A percentile compares a stretch with the other conserved stretches of the same genome.
These are phyloP conservation scores for Ceratocystis harringtonii DNA, from an alignment of 2,329 filamentous ascomycete genomes.

Conservation along the genomic window DNA sequence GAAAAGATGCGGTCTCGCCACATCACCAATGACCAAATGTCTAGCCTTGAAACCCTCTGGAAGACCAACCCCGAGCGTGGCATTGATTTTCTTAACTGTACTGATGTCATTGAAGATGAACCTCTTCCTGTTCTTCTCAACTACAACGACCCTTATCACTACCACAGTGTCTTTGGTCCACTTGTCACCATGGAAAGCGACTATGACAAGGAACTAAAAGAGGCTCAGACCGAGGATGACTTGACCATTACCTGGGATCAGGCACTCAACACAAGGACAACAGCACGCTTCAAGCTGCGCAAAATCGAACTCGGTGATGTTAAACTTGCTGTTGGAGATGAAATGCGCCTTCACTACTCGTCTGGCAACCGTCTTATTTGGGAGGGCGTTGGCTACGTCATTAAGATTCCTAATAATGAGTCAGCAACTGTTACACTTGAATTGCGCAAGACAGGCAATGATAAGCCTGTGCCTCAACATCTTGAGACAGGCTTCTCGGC, in stretches of 20 bases:
- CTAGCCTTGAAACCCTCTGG: conserved; percentile 95
- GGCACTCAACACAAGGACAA: conserved; percentile 91
- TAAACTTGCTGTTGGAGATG: conserved; percentile 92
- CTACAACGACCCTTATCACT: conserved; percentile 95
- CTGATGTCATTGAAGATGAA: conserved; percentile 74
- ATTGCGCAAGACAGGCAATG: conserved; percentile 81
- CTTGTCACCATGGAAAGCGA: conserved; percentile 98
- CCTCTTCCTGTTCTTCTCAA: conserved; percentile 81
- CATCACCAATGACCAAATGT: conserved; percentile 84
- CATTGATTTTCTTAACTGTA: conserved; percentile 52
- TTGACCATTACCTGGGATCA: conserved; percentile 87
- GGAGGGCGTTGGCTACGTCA: conserved; percentile 97
- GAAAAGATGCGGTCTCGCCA: conserved; percentile 93
- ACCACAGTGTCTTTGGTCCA: conserved; percentile 96
- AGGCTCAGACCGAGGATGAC: conserved; percentile 94
- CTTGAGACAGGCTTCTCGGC: conserved; percentile 96
- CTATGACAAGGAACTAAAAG: conserved; percentile 97
- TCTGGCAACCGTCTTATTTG: conserved; percentile 84
- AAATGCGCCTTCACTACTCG: conserved; percentile 85
- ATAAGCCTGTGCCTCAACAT: conserved; percentile 90
- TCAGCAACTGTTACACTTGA: conserved; percentile 96
- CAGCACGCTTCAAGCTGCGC: conserved; percentile 86
- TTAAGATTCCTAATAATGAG: conserved; percentile 99
- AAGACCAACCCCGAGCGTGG: conserved; percentile 87
- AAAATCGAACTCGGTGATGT: conserved; percentile 97